Base-by-base conservation (phyloP, 495 filamentous ascomycete genomes). In the Chaetomium tenue region DNA sequence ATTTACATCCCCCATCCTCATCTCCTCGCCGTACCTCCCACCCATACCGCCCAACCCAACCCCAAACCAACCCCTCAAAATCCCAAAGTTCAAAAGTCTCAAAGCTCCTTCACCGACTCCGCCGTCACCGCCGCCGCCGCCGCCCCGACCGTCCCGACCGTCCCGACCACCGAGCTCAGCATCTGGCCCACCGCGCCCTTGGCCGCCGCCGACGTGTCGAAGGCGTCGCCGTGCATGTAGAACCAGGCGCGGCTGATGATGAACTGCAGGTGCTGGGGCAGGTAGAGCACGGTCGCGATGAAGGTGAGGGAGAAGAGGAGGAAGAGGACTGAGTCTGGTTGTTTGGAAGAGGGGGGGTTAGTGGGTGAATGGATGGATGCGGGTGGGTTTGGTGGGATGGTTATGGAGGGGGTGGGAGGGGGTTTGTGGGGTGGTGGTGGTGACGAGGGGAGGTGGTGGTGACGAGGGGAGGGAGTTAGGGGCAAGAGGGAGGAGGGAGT, bases 231-330 rank as follows among this genome's bases (percentile, higher is more conserved):
- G 63, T 85, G 87, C 69, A 91, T 91, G 82, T 98, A 98, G 79
- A 96, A 98, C 87, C 91, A 96, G 30, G 92, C 85, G 71, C 93
- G 88, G 69, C 83, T 83, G 68, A 88, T 83, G 70, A 98, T 87
- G 66, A 86, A 84, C 66, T 85, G 79, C 70, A 98, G 75, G 75
- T 98, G 94, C 64, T 93, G 87, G 23, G 94, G 94, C 22, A 98
- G 89, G 80, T 98, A 98, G 64, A 98, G 85, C 50, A 89, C 89
- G 67, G 86, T 86, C 62, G 90, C 94, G 69, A 92, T 89, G 65
- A 92, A 82, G 71, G 96, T 85, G 82, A 98, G 88, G 68, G 86
- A 86, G 76, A 91, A 76, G 71, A 95, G 86, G 70, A 95, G 86
- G 78, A 98, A 92, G 72, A 97, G 82, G 73, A 96, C 83, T 12